Evolutionary conservation across 163 green algal genomes (phyloP).

Genomic region (Chlamydomonas reinhardtii): DNA sequence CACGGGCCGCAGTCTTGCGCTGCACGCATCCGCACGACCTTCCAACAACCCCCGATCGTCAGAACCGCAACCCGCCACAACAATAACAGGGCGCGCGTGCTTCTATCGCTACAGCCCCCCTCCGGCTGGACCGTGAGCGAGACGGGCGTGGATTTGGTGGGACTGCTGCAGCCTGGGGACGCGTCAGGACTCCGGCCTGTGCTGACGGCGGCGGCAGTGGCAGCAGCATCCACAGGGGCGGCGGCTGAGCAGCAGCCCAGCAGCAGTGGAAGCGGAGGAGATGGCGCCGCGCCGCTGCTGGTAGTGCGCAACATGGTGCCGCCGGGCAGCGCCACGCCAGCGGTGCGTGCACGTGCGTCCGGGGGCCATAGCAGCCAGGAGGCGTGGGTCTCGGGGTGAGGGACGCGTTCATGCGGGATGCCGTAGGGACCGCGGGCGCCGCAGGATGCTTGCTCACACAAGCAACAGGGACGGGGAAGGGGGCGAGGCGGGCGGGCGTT

Average conservation of each 20-base stretch:
- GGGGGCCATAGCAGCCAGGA: no score
- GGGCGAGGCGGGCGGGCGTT: no score
- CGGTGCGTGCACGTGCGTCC: background rate
- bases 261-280: background rate
- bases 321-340: background rate
- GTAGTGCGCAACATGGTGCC: constrained; percentile 15
- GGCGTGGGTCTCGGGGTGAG: no score
- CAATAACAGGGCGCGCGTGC: constrained; percentile 15
- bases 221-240: background rate
- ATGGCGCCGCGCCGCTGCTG: background rate
- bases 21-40: no score
- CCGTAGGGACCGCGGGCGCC: no score
- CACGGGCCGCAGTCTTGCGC: no score
- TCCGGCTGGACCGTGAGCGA: constrained; percentile 7
- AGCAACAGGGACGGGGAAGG: no score
- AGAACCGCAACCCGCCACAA: no score
- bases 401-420: no score
- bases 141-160: background rate
- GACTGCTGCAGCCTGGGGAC: background rate
- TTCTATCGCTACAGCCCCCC: constrained; percentile 4
- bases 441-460: no score
- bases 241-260: background rate
- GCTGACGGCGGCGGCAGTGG: background rate
- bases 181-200: background rate
- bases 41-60: no score